These are phyloP conservation scores for Dysphania ambrosioides DNA, from an alignment of 148 eudicot species.

Conservation along the genomic window DNA sequence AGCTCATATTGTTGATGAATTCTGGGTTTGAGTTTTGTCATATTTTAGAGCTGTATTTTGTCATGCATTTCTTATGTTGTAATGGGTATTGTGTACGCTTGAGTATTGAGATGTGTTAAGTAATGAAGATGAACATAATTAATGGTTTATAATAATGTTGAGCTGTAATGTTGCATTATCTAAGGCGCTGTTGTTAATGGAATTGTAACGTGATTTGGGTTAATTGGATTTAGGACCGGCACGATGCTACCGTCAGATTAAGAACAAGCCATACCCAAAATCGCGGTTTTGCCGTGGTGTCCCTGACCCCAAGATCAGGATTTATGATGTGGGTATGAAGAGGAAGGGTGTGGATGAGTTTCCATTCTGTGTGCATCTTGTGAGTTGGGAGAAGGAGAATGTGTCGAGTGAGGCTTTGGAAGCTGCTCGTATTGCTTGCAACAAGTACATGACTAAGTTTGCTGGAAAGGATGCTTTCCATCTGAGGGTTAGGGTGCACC, in stretches of 20 bases:
- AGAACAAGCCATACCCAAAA: constrained; percentile 52
- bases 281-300: constrained; percentile 48
- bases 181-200: not conserved
- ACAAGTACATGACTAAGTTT: constrained; percentile 41
- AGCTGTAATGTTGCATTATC: not conserved
- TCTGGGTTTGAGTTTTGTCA: not conserved
- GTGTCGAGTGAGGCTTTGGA: constrained; percentile 46
- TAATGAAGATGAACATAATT: too few relatives aligned
- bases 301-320: constrained; percentile 42
- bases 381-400: constrained; percentile 52
- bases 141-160: too few relatives aligned
- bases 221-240: constrained; percentile 32
- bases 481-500: constrained; percentile 40
- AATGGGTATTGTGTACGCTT: too few relatives aligned
- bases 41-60: not conserved
- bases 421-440: constrained; percentile 47
- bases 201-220: not conserved
- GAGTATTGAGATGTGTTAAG: not conserved
- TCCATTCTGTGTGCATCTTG: constrained; percentile 41
- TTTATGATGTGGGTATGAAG: constrained; percentile 44
- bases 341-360: constrained; percentile 39
- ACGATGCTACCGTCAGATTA: constrained; percentile 45
- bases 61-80: too few relatives aligned
- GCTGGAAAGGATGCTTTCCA: constrained; percentile 44
- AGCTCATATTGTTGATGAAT: too few relatives aligned